Evolutionary conservation across 306 rosid species (phyloP).

Genomic region (Vigna mungo): DNA sequence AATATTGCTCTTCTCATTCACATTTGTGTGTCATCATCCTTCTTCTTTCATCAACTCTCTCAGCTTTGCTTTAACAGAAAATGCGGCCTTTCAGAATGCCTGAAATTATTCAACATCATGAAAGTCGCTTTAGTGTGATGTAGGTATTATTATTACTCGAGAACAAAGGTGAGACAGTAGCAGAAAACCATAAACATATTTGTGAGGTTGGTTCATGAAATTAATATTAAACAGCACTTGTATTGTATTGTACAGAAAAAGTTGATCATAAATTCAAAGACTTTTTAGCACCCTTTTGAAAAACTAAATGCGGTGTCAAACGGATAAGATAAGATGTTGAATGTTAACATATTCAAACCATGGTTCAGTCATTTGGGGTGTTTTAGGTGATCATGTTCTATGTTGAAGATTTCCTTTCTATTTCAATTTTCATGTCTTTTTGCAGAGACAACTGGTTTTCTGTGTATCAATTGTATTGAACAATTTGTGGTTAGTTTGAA

Average conservation of each 20-base stretch:
- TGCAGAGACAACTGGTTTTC: background rate
- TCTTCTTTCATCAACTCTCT: conserved; percentile 39
- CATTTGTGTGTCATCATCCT: conserved; percentile 24
- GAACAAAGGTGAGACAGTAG: background rate
- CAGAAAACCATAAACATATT: background rate
- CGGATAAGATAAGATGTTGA: background rate
- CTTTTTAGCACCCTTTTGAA: background rate
- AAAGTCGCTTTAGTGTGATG: conserved; percentile 36
- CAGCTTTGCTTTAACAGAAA: conserved; percentile 54
- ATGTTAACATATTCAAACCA: background rate
- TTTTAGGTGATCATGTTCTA: background rate
- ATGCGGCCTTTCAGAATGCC: conserved; percentile 53
- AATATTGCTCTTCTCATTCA: background rate
- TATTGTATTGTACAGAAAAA: too few species aligned
- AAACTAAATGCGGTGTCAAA: background rate
- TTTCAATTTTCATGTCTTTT: background rate
- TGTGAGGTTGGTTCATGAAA: background rate
- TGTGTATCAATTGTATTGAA: background rate
- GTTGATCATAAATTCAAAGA: background rate
- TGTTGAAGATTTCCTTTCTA: background rate
- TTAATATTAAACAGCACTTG: background rate
- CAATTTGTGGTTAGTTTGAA: too few species aligned
- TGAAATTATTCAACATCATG: conserved; percentile 60
- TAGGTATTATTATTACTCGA: conserved; percentile 34
- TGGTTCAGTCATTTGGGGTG: background rate